Conservation (phyloP, 345 rosid genomes). For the Eucalyptus curtisii region DNA sequence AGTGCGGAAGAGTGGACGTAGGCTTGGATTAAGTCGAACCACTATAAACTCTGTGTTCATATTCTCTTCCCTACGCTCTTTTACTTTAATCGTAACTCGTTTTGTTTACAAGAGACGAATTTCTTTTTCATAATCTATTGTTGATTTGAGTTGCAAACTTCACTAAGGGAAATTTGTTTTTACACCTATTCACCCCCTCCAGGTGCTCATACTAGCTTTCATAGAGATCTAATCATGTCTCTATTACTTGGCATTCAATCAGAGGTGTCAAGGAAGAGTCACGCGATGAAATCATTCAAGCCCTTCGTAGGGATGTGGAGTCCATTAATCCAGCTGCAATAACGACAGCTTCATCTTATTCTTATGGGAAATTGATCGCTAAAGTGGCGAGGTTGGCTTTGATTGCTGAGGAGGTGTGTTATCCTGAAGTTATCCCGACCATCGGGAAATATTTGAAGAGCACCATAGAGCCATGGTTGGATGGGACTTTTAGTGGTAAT, state of each 20-base stretch:
- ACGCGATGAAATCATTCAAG: conserved; percentile 40
- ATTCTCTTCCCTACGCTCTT: too few relatives aligned
- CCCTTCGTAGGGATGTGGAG: conserved; percentile 57
- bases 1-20: too few relatives aligned
- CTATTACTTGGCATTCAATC: conserved; percentile 83
- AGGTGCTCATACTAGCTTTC: too few relatives aligned
- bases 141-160: too few relatives aligned
- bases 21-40: too few relatives aligned
- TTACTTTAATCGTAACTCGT: too few relatives aligned
- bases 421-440: conserved; percentile 47
- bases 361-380: conserved; percentile 68
- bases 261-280: conserved; percentile 47
- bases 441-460: conserved; percentile 57
- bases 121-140: too few relatives aligned
- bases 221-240: conserved; percentile 35
- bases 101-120: too few relatives aligned
- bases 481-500: conserved; percentile 61
- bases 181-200: too few relatives aligned
- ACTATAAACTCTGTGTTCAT: too few relatives aligned
- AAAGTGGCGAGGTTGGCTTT: conserved; percentile 83
- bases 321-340: conserved; percentile 32
- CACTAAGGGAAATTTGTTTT: too few relatives aligned
- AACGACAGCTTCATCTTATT: conserved; percentile 50
- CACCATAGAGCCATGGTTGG: conserved; percentile 72
- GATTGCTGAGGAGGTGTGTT: conserved; percentile 72